These are phyloP conservation scores for Nemania abortiva DNA, from an alignment of 2,329 filamentous ascomycete genomes.

Conservation along the genomic window DNA sequence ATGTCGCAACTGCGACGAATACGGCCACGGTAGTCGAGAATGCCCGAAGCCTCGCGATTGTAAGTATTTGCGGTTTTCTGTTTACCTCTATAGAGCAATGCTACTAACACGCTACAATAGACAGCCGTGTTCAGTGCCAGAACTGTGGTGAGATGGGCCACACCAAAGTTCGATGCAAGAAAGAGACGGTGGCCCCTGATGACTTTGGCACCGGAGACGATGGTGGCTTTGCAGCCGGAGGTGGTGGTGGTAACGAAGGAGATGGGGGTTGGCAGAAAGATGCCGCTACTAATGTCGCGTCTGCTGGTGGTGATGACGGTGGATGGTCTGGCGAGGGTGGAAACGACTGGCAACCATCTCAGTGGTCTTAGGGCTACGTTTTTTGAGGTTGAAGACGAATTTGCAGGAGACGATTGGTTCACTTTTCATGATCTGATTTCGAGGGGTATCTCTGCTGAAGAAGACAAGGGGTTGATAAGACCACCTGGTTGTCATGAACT, in stretches of 20 bases:
- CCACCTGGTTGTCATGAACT: constrained; percentile 16
- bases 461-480: constrained; percentile 25
- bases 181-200: constrained; percentile 38
- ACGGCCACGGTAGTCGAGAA: constrained; percentile 61
- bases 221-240: background rate
- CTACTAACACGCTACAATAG: constrained; percentile 50
- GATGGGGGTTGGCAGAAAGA: constrained; percentile 29
- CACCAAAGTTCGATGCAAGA: constrained; percentile 56
- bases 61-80: constrained; percentile 48
- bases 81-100: background rate
- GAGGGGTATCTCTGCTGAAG: constrained; percentile 23
- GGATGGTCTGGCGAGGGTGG: background rate
- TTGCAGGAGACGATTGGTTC: background rate
- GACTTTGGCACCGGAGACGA: constrained; percentile 25
- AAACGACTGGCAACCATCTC: constrained; percentile 12
- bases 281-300: constrained; percentile 1
- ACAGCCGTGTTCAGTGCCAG: constrained; percentile 67
- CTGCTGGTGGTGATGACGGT: background rate
- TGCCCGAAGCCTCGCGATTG: constrained; percentile 69
- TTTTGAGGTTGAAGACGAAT: background rate
- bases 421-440: constrained; percentile 20
- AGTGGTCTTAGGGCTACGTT: background rate
- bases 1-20: constrained; percentile 66
- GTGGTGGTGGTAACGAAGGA: constrained; percentile 23
- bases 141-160: constrained; percentile 67